Evolutionary conservation across 73 alveolate genomes (phyloP).

Genomic region (Blepharisma japonicum): DNA sequence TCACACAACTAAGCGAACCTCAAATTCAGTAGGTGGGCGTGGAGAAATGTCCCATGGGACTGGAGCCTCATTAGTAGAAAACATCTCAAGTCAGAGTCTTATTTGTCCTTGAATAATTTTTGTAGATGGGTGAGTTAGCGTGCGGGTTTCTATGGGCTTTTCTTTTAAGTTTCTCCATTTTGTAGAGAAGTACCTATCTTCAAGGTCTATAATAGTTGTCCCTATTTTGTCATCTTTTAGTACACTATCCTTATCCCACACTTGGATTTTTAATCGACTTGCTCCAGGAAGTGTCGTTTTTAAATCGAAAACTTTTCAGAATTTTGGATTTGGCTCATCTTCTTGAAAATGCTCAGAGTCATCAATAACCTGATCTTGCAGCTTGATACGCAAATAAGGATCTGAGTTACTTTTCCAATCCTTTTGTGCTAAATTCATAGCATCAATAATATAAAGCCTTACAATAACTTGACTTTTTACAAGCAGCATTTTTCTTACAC

Average conservation of each 20-base stretch:
- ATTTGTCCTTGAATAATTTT: conserved; percentile 85
- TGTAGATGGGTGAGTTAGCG: conserved; percentile 80
- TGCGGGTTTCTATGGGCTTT: conserved; percentile 93
- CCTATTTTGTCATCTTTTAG: conserved; percentile 94
- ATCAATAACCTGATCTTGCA: conserved; percentile 71
- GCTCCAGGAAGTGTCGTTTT: conserved; percentile 93
- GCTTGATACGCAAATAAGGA: conserved; percentile 86
- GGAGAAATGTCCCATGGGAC: conserved; percentile 58
- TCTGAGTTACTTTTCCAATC: conserved; percentile 88
- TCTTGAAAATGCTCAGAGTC: conserved; percentile 63
- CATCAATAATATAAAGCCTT: conserved; percentile 78
- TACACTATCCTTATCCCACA: conserved; percentile 93
- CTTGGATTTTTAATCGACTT: conserved; percentile 74
- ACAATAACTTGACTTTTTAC: conserved; percentile 60
- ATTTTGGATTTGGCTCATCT: conserved; percentile 86
- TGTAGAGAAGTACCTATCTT: conserved; percentile 92
- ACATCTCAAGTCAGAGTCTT: conserved; percentile 89
- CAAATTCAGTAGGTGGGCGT: conserved; percentile 85
- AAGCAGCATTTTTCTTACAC: conserved; percentile 54
- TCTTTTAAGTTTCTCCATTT: conserved; percentile 85
- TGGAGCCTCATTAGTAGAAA: conserved; percentile 62
- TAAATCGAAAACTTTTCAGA: conserved; percentile 80
- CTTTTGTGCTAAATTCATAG: conserved; percentile 83
- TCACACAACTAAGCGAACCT: conserved; percentile 91
- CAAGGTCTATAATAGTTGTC: conserved; percentile 87